Evolutionary conservation across 192 early-diverging fungal species (phyloP).

Genomic region (Linnemannia hyalina): DNA sequence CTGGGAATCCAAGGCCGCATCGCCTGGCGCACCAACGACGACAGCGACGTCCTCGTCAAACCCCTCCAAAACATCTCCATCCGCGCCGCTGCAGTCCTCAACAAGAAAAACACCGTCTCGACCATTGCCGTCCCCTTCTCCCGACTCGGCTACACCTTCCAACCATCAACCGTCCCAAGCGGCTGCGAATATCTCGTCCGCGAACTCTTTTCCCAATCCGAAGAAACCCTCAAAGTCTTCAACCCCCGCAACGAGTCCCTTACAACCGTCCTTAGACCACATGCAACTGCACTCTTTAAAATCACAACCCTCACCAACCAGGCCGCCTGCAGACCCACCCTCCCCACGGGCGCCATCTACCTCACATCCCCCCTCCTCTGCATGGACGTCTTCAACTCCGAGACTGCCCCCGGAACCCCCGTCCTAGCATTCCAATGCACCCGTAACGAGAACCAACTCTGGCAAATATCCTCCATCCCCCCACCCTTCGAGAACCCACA

Average conservation of each 20-base stretch:
- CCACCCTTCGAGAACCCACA: conserved; percentile 25
- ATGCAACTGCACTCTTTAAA: conserved; percentile 33
- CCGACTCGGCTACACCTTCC: conserved; percentile 45
- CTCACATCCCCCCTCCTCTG: conserved; percentile 46
- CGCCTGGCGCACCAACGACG: conserved; percentile 15
- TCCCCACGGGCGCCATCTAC: conserved; percentile 38
- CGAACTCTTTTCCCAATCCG: conserved; percentile 37
- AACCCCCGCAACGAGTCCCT: conserved; percentile 26
- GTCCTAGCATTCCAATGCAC: conserved; percentile 31
- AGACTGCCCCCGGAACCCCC: background rate
- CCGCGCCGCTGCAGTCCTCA: conserved; percentile 47
- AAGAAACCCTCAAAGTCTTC: conserved; percentile 12
- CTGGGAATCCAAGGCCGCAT: conserved; percentile 57
- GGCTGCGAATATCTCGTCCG: conserved; percentile 34
- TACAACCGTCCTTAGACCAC: conserved; percentile 3
- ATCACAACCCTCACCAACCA: conserved; percentile 18
- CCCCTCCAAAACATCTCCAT: conserved; percentile 23
- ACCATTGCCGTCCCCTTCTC: conserved; percentile 32
- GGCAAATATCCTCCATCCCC: conserved; percentile 31
- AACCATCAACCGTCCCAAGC: background rate
- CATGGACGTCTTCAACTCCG: conserved; percentile 20
- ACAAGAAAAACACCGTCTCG: conserved; percentile 19
- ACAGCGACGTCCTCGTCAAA: conserved; percentile 38
- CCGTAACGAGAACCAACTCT: conserved; percentile 33
- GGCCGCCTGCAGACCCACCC: conserved; percentile 15